Conservation (phyloP, 305 asterid species). For the Fraxinus greggii region DNA sequence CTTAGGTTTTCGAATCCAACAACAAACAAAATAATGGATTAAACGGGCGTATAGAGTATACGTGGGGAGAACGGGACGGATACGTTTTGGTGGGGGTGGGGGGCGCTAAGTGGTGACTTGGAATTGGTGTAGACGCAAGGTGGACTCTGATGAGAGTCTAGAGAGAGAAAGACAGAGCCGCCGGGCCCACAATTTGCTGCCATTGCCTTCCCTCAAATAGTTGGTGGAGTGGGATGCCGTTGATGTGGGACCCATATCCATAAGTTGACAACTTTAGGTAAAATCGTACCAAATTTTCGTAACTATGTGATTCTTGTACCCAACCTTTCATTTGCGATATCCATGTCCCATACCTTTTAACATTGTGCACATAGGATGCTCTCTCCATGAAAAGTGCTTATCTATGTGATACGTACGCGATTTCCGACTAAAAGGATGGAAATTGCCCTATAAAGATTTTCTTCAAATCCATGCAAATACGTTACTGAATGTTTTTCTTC, state of each 20-base stretch:
- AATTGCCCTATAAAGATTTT: not conserved
- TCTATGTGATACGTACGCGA: not conserved
- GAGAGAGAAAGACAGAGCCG: not conserved
- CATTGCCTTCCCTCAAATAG: not conserved
- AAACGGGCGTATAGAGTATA: conserved; percentile 9
- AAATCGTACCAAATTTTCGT: not conserved
- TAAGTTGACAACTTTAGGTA: not conserved
- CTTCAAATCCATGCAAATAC: not conserved
- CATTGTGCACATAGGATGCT: not conserved
- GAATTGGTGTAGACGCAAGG: conserved; percentile 16
- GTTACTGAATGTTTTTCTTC: not conserved
- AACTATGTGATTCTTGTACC: not conserved
- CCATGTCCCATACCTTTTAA: not conserved
- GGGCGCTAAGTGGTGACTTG: conserved; percentile 21
- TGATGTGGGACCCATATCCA: not conserved
- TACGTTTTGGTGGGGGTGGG: conserved; percentile 18
- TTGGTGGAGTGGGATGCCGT: not conserved
- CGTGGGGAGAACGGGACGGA: not conserved
- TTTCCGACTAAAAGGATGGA: not conserved
- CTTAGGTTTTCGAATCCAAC: not conserved
- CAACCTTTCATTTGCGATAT: not conserved
- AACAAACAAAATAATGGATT: not conserved
- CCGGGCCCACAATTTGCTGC: conserved; percentile 1
- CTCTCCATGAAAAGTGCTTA: not conserved
- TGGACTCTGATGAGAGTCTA: conserved; percentile 4